Evolutionary conservation across 1,284 basidiomycete species (phyloP), one percentile per base, ranked within the genome.

Genomic region (Cryptococcus sp.): DNA sequence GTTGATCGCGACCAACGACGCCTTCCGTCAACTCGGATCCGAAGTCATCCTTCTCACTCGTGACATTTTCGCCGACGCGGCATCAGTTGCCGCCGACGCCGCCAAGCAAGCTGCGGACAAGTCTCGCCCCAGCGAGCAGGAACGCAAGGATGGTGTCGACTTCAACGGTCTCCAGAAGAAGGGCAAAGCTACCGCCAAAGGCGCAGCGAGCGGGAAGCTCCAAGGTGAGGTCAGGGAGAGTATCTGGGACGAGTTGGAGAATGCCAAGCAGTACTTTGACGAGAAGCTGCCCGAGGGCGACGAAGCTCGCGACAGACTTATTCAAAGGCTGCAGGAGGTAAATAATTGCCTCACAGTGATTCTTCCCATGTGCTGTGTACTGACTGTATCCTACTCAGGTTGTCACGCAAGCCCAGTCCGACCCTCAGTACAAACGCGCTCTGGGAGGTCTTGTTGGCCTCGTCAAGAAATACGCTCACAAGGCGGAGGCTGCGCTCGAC

Each of bases 391-490:
- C 58, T 43, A 8, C 11, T 16, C 55, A 68, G 60, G 67, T 76
- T 35, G 65, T 76, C 52, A 66, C 65, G n/a, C 65, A 69, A 41
- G 70, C 75, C 19, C 73, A 76, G 57, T 54, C 66, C 50, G 74
- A 78, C 58, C 72, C 77, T 39, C 72, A 80, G 51, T 82, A 81
- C 70, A 67, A 73, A 52, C 63, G 76, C 49, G 68, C 79, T 1
- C 65, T 81, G 68, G 72, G 76, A 52, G 76, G 79, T 27, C 73
- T 82, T 43, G 69, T 78, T 49, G 53, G 60, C 53, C 69, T 82
- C 39, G 69, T 76, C 66, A 80, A 80, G 70, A 81, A 81, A 71
- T 82, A 81, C 73, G 72, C 71, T 38, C 61, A 70, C 57, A 79
- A 79, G 64, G 78, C 76, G 3, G 69, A 76, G 56, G 73, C 76